Percentiles rank a stretch among this genome's conserved stretches.
Evolutionary conservation across 2,329 filamentous ascomycete genomes (phyloP).

Genomic region (Anthostomella pinea): DNA sequence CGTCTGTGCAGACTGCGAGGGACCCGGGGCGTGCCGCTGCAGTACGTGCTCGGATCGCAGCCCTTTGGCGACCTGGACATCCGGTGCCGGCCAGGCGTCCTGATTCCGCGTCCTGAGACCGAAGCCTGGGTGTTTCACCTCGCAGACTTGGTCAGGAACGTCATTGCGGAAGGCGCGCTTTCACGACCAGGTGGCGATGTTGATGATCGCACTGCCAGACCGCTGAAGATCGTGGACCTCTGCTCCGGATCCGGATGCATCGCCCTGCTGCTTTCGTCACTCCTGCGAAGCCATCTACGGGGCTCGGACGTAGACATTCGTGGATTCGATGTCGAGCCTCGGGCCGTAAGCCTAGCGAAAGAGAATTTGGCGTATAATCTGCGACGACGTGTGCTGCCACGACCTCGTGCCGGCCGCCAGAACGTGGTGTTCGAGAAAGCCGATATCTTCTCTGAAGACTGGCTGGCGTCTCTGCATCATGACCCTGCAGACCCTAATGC

Average conservation of each 20-base stretch:
- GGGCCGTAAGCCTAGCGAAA: conserved; percentile 63
- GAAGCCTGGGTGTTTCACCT: conserved; percentile 64
- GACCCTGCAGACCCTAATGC: conserved; percentile 1
- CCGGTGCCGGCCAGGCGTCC: conserved; percentile 68
- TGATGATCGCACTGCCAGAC: background rate
- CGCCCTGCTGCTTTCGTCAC: conserved; percentile 63
- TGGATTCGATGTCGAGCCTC: conserved; percentile 70
- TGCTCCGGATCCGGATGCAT: conserved; percentile 94
- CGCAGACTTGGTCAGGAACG: conserved; percentile 34
- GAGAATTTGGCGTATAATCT: conserved; percentile 60
- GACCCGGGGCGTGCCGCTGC: conserved; percentile 71
- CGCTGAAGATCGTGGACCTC: conserved; percentile 71
- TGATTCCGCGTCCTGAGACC: conserved; percentile 82
- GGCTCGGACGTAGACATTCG: conserved; percentile 1
- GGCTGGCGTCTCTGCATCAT: conserved; percentile 25
- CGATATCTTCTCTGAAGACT: conserved; percentile 47
- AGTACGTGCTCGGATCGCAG: conserved; percentile 85
- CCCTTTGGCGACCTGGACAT: conserved; percentile 85
- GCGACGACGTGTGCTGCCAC: conserved; percentile 9
- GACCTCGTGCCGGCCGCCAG: conserved; percentile 19
- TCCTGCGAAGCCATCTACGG: conserved; percentile 44
- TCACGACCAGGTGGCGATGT: conserved; percentile 6
- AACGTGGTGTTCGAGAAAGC: conserved; percentile 44
- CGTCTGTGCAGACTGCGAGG: conserved; percentile 49
- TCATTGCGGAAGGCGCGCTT: conserved; percentile 27